Evolutionary conservation across 257 asterid species (phyloP), one percentile per base, ranked within the genome.

Genomic region (Haberlea rhodopensis): DNA sequence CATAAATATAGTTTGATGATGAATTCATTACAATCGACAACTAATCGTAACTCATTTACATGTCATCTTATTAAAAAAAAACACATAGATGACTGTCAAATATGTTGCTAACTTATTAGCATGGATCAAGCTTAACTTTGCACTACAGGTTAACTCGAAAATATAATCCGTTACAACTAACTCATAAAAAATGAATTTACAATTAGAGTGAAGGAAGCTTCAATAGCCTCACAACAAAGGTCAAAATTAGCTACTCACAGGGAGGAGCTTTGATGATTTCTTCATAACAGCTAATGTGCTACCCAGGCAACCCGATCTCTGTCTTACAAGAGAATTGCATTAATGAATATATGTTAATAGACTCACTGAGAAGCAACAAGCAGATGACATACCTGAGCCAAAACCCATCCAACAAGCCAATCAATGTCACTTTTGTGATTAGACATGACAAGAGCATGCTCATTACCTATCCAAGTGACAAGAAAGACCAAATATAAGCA

Each of bases 351-450:
- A 64, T 28, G 51, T 40, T 66, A 71, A 74, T 22, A 53, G 25
- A 46, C 23, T 53, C 3, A 27, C 24, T 8, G 48, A 19, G 53
- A 61, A 70, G 63, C 70, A 70, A 68, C 62, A 71, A 32, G 57
- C 21, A 64, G 63, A 51, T 20, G 43, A 55, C 75, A 63, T 61
- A 92, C 99, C 99, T 92, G 99, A 73, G 97, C 95, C 62, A 89
- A 63, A 69, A 92, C 81, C 97, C 97, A 92, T 77, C 97, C 99
- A 62, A 92, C 99, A 72, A 92, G 96, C 99, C 99, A 92, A 76
- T 92, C 99, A 57, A 92, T 89, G 76, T 92, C 99, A 77, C 99
- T 89, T 78, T 74, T 81, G 82, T 92, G 99, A 73, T 89, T 92
- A 60, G 69, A 71, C 20, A 89, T 75, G 69, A 89, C 81, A 68